Evolutionary conservation across 129 eudicot species (phyloP), one percentile per base, ranked within the genome.

Genomic region (Heracleum sosnowskyi): DNA sequence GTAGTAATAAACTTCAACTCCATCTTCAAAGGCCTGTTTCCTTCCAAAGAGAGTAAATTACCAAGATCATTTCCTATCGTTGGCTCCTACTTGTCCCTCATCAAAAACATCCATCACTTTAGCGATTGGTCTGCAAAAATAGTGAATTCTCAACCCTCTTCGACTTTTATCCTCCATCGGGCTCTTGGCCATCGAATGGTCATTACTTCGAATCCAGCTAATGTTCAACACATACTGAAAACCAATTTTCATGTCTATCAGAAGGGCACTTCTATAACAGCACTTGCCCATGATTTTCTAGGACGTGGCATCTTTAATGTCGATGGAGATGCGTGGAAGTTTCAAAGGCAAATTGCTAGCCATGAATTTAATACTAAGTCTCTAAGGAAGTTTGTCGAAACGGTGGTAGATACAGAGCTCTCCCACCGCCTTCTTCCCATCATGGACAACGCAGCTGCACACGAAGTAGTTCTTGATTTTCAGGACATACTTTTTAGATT

Each of bases 351-450:
- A 57, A 78, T 92, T 34, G 78, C 97, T 4, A 84, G 93, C 79
- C 90, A 84, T 44, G 96, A 93, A 73, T 93, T 93, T 74, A 90
- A 82, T 79, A 93, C 98, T 0, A 90, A 53, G 69, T 90, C 98
- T 11, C 79, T 93, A 2, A 41, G 88, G 44, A 77, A 86, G n/a
- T 93, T 87, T 80, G 86, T 93, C 22, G 94, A 93, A 62, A 74
- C 70, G 0, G 96, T 93, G 26, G 96, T 93, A 51, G 94, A 87
- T 76, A 6, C 75, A 4, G 96, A 93, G 75, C 92, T 93, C 5
- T 82, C 83, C 60, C 68, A 74, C 13, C 90, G 98, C 39, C 64
- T 93, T 16, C 33, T 90, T 5, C 96, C 96, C 0, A 76, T 93
- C 16, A 79, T 93, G 2, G n/a, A 82, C 11, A 34, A 69, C 24